phyloP scores from a whole-genome alignment of 768 basidiomycete species.

The Boletus barrowsii region DNA sequence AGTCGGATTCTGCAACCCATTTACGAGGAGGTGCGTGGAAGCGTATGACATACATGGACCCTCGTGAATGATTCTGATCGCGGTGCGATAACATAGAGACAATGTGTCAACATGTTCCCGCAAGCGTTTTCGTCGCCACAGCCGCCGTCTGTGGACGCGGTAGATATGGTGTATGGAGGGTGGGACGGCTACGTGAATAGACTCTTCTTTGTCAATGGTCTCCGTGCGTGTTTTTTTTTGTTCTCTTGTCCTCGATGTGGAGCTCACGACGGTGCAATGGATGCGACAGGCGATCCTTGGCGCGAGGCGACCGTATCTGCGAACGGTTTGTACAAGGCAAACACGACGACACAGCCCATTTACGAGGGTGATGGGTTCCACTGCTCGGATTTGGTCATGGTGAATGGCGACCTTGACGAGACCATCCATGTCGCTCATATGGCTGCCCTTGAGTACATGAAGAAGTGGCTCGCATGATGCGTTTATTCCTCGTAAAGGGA shows the following conservation, averaged over 20 bases:
- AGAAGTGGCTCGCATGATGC: constrained; percentile 39
- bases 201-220: constrained; percentile 69
- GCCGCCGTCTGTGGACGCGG: constrained; percentile 39
- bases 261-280: too few relatives aligned
- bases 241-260: too few relatives aligned
- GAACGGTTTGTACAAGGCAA: constrained; percentile 41
- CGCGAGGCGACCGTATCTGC: constrained; percentile 66
- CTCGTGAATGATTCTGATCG: background rate
- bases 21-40: constrained; percentile 25
- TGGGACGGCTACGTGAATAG: constrained; percentile 58
- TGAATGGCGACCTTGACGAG: constrained; percentile 43
- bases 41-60: too few relatives aligned
- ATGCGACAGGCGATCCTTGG: constrained; percentile 64
- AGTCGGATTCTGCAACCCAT: constrained; percentile 32
- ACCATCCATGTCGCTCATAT: constrained; percentile 54
- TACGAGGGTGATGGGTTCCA: constrained; percentile 63
- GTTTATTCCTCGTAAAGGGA: too few relatives aligned
- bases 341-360: constrained; percentile 55
- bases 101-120: constrained; percentile 68
- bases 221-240: constrained; percentile 40
- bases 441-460: constrained; percentile 50
- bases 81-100: constrained; percentile 41
- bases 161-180: constrained; percentile 53
- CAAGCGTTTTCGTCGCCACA: constrained; percentile 50
- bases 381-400: constrained; percentile 52